These are phyloP conservation scores for Oryza coarctata DNA, from an alignment of 176 grass and related monocot genomes.

Conservation along the genomic window DNA sequence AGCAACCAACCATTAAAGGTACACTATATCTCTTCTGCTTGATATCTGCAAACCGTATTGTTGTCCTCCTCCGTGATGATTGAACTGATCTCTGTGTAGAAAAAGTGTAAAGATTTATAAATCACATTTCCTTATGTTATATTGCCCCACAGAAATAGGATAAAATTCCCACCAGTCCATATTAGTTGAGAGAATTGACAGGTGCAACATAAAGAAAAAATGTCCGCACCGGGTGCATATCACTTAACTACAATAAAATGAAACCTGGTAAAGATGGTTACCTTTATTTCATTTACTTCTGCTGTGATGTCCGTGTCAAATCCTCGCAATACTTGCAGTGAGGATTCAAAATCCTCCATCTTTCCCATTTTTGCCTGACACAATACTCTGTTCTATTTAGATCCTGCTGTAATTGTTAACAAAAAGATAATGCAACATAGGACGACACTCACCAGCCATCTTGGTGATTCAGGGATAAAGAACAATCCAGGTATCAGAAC, in stretches of 20 bases:
- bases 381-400: slow-evolving; percentile 29
- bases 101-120: slow-evolving; percentile 15
- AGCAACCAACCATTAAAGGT: slow-evolving; percentile 68
- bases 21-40: slow-evolving; percentile 87
- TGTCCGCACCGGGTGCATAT: not conserved
- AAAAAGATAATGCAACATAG: slow-evolving; percentile 2
- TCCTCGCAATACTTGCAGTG: slow-evolving; percentile 90
- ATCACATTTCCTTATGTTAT: not conserved
- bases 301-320: slow-evolving; percentile 88
- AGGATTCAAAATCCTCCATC: slow-evolving; percentile 92
- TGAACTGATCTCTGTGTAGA: slow-evolving; percentile 75
- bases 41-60: slow-evolving; percentile 77
- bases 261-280: slow-evolving; percentile 17
- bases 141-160: not conserved
- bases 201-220: slow-evolving; percentile 17
- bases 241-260: slow-evolving; percentile 12
- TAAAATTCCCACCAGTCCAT: not conserved
- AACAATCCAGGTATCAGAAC: slow-evolving; percentile 85
- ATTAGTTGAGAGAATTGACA: slow-evolving; percentile 19
- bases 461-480: slow-evolving; percentile 96
- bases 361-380: slow-evolving; percentile 96
- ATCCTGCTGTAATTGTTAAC: not conserved
- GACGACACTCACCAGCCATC: slow-evolving; percentile 89
- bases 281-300: slow-evolving; percentile 99
- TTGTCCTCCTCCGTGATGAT: slow-evolving; percentile 71